Base-by-base conservation (phyloP, 768 basidiomycete species). In the Suillus subluteus region DNA sequence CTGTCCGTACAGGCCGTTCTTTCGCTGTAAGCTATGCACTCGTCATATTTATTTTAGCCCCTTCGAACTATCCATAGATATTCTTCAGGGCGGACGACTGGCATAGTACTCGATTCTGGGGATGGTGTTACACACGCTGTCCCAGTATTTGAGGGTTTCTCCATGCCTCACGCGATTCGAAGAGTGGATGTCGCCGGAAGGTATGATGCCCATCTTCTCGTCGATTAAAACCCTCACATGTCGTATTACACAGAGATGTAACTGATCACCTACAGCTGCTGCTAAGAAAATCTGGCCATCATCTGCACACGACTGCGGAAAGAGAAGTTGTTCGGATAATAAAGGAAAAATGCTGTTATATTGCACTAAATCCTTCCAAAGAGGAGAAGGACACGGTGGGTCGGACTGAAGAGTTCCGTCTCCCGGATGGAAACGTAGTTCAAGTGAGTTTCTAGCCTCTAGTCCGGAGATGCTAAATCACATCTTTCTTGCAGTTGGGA, bases 51-150 rank as follows among this genome's bases (percentile, higher is more conserved):
- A 41, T 35, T 38, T 55, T 72, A 68, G 73, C 67, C 55, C 62
- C 58, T 44, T 63, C 46, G 70, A 38, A 67, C 63, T 7, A 77
- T 61, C 59, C 4, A 30, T 38, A 99, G 97, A 77, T 99, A 99
- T 81, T 97, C 98, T 4, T 98, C 96, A 18, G 98, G 98, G 40
- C 87, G 98, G 68, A 99, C 98, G 69, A 99, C 98, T 44, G 98
- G 98, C n/a, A 98, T 99, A 66, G 98, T 99, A 2, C 87, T 99
- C 23, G 98, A 99, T 76, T 99, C 97, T 6, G 98, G 98, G 13
- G 98, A 99, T 75, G 98, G 98, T 35, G 98, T 99, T 9, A 99
- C 98, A 30, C 98, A 99, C 68, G 95, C 98, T 16, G 98, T 99
- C 3, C 98, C 98, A 4, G 96, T 99, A 21, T 99, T 96, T 73